phyloP scores from a whole-genome alignment of 2,329 filamentous ascomycete genomes.

The Onygenales sp. region DNA sequence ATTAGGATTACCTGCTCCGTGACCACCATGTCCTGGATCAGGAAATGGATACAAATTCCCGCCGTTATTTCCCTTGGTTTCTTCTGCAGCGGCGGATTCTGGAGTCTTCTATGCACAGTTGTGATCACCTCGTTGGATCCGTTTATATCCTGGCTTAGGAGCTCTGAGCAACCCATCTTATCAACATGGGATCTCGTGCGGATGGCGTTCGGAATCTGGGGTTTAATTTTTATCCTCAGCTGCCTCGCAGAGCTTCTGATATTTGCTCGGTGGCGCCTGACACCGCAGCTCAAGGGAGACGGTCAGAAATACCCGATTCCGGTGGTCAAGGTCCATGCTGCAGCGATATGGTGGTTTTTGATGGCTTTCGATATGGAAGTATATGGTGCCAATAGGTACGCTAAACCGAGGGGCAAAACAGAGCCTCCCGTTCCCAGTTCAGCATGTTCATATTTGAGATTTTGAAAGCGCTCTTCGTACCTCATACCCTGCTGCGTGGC shows the following conservation, averaged over 20 bases:
- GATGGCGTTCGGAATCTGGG: neutral
- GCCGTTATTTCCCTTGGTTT: neutral
- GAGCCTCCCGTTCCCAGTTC: too few relatives aligned
- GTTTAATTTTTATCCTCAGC: constrained; percentile 4
- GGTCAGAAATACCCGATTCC: neutral
- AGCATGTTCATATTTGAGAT: neutral
- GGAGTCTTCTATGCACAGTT: neutral
- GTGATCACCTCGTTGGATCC: neutral
- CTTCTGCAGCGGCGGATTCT: neutral
- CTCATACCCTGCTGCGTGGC: neutral
- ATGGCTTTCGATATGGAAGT: neutral
- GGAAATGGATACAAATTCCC: neutral
- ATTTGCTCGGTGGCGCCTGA: constrained; percentile 1
- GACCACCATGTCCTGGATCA: too few relatives aligned
- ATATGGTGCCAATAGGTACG: neutral
- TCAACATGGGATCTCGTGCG: neutral
- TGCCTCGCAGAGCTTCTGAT: constrained; percentile 4
- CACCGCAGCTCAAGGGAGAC: neutral
- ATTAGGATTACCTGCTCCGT: too few relatives aligned
- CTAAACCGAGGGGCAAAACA: too few relatives aligned
- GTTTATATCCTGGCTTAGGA: neutral
- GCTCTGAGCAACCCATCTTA: neutral
- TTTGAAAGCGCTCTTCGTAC: neutral
- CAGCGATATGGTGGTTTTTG: neutral
- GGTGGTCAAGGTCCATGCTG: neutral